Conservation (phyloP, 2,329 filamentous ascomycete species). For the Xylariaceae sp. region DNA sequence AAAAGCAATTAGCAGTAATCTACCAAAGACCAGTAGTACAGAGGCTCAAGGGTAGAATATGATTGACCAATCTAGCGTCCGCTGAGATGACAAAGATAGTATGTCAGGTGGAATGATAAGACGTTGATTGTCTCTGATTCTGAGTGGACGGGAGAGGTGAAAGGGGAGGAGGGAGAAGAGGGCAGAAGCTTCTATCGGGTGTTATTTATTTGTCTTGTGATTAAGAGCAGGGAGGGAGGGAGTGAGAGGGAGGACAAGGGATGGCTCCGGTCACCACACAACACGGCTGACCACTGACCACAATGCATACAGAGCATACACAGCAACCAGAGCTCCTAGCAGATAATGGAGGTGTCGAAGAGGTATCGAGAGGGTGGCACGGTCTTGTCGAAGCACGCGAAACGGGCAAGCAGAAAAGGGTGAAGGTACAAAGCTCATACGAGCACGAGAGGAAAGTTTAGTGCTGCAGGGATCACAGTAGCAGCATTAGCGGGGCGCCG, state of each 20-base stretch:
- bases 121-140: conserved; percentile 21
- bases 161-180: conserved; percentile 38
- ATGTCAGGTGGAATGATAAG: conserved; percentile 18
- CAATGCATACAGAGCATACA: conserved; percentile 10
- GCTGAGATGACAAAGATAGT: conserved; percentile 15
- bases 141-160: conserved; percentile 35
- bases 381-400: conserved; percentile 17
- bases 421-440: conserved; percentile 18
- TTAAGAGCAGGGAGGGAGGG: conserved; percentile 24
- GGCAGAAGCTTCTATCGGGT: conserved; percentile 39
- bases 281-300: conserved; percentile 18
- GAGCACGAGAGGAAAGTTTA: conserved; percentile 24
- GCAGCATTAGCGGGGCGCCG: conserved; percentile 12
- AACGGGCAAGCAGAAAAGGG: conserved; percentile 22
- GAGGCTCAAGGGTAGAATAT: conserved; percentile 22
- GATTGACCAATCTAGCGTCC: conserved; percentile 24
- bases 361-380: too few relatives aligned
- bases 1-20: conserved; percentile 27
- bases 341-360: conserved; percentile 19
- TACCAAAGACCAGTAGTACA: conserved; percentile 14
- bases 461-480: conserved; percentile 24
- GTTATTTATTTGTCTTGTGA: conserved; percentile 45
- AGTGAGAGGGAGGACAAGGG: conserved; percentile 24
- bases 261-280: conserved; percentile 16
- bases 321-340: conserved; percentile 16